These are phyloP conservation scores for Quercus berberidifolia DNA, from an alignment of 306 rosid species.

Conservation along the genomic window DNA sequence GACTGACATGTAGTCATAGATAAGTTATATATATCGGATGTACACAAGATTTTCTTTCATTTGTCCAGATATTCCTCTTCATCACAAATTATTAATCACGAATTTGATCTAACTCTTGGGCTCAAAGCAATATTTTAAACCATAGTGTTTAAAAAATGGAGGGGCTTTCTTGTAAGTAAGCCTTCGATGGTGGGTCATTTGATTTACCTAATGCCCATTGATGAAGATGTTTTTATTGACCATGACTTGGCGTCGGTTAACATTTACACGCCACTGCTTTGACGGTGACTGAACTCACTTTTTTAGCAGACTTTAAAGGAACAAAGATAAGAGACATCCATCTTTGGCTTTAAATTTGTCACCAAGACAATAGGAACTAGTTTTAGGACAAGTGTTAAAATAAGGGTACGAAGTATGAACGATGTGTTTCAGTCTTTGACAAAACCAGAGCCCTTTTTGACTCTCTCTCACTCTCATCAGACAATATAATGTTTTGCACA, in stretches of 20 bases:
- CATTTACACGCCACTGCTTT: neutral
- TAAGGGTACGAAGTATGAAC: neutral
- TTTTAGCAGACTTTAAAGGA: too few species aligned
- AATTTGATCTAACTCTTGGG: neutral
- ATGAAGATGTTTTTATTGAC: neutral
- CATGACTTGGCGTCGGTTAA: neutral
- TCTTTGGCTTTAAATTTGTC: neutral
- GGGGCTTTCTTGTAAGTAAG: neutral
- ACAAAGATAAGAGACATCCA: too few species aligned
- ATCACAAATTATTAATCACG: neutral
- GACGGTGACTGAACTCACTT: neutral
- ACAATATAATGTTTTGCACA: neutral
- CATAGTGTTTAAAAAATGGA: neutral
- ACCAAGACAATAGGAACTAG: too few species aligned
- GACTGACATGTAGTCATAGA: accelerated
- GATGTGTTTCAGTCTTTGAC: neutral
- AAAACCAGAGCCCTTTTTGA: neutral
- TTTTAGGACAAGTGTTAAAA: neutral
- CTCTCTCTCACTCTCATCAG: neutral
- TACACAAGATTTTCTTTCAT: too few species aligned
- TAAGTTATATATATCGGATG: accelerated
- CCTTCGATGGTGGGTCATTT: neutral
- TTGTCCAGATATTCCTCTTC: neutral
- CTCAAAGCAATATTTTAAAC: neutral
- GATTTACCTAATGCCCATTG: neutral